These are phyloP conservation scores for Harrya chromipes DNA, from an alignment of 768 basidiomycete species.

Conservation along the genomic window DNA sequence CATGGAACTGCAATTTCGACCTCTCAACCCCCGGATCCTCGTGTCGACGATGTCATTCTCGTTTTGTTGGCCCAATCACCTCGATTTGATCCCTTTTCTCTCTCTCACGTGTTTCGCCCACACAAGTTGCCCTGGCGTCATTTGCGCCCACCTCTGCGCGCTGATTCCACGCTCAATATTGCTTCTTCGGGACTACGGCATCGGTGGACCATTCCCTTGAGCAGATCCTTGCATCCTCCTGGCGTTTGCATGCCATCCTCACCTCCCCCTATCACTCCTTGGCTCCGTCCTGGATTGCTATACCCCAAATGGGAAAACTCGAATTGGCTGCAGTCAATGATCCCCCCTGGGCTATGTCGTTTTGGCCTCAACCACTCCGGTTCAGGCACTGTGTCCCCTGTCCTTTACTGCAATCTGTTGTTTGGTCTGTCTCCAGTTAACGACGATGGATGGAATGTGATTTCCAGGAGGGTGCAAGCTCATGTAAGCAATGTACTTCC, in stretches of 20 bases:
- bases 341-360: constrained; percentile 12
- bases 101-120: constrained; percentile 1
- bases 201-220: constrained; percentile 3
- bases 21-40: constrained; percentile 28
- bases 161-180: neutral
- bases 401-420: constrained; percentile 10
- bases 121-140: neutral
- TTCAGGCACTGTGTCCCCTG: neutral
- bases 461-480: constrained; percentile 66
- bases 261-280: constrained; percentile 4
- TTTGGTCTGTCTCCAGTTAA: constrained; percentile 10
- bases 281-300: neutral
- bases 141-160: neutral
- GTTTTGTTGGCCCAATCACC: constrained; percentile 5
- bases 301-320: constrained; percentile 12
- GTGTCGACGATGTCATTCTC: constrained; percentile 10
- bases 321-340: constrained; percentile 3
- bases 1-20: constrained; percentile 23
- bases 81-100: neutral
- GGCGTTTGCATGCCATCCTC: neutral
- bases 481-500: constrained; percentile 74
- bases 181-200: constrained; percentile 16
- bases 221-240: constrained; percentile 2
- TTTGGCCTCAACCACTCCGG: constrained; percentile 2
- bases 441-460: constrained; percentile 76